A percentile compares a stretch with the other conserved stretches of the same genome.
These are phyloP conservation scores for Prunus davidiana DNA, from an alignment of 306 rosid species.

Conservation along the genomic window DNA sequence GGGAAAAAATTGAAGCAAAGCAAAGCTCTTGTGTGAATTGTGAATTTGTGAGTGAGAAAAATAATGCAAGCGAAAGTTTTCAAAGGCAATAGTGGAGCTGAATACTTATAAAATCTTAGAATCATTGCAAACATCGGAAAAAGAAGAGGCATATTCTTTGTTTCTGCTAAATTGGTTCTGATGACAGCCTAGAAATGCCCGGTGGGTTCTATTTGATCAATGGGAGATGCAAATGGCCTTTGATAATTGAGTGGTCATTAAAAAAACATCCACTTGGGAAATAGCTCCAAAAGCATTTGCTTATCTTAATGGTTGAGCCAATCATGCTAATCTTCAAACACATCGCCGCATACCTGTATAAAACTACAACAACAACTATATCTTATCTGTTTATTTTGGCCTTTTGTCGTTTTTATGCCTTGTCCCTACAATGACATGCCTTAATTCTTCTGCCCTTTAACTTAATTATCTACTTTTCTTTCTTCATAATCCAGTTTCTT, in stretches of 20 bases:
- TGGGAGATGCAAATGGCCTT: not conserved
- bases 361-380: not conserved
- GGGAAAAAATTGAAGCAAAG: not conserved
- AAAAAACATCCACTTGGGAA: not conserved
- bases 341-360: constrained; percentile 14
- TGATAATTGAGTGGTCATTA: not conserved
- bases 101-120: constrained; percentile 22
- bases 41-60: not conserved
- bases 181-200: constrained; percentile 4
- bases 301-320: constrained; percentile 10
- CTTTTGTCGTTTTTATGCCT: not conserved
- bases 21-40: not conserved
- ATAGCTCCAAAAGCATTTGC: not conserved
- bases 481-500: not conserved
- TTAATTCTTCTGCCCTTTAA: no score
- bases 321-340: constrained; percentile 1
- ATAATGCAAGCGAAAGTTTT: constrained; percentile 29
- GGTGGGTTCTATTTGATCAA: not conserved
- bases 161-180: not conserved
- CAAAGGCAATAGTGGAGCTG: not conserved
- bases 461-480: not conserved
- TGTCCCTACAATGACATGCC: not conserved
- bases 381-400: not conserved
- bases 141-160: constrained; percentile 18
- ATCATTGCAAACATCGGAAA: constrained; percentile 20